Conservation (phyloP, 192 early-diverging fungal genomes). For the Coemansia sp. region DNA sequence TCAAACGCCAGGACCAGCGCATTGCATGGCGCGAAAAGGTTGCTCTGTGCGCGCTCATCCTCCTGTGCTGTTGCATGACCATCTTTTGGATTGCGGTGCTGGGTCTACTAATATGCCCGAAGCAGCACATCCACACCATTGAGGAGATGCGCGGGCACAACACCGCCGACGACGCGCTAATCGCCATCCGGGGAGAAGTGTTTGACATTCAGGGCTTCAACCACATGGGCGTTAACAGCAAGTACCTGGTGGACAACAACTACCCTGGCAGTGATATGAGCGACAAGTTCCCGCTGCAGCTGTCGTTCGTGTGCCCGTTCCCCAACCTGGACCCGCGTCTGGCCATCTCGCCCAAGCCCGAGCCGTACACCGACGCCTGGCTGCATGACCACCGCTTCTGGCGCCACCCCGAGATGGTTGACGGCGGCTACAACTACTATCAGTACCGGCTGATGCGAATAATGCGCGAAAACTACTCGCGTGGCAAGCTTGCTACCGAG, state of each 20-base stretch:
- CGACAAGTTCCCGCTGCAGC: conserved; percentile 66
- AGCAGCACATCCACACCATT: conserved; percentile 67
- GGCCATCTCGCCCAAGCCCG: conserved; percentile 51
- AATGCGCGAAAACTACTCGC: conserved; percentile 60
- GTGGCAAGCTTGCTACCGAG: conserved; percentile 64
- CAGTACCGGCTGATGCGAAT: conserved; percentile 60
- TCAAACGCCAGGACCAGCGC: conserved; percentile 74
- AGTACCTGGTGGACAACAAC: conserved; percentile 48
- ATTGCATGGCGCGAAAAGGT: conserved; percentile 98
- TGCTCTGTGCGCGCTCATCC: conserved; percentile 82
- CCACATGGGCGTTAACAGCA: conserved; percentile 53
- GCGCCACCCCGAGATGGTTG: conserved; percentile 74
- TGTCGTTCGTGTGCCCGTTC: conserved; percentile 59
- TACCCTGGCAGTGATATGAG: conserved; percentile 69
- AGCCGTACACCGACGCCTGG: conserved; percentile 58
- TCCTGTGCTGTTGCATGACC: conserved; percentile 70
- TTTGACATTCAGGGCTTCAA: conserved; percentile 71
- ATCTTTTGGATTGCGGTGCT: conserved; percentile 83
- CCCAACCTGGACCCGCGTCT: conserved; percentile 53
- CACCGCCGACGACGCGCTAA: conserved; percentile 57
- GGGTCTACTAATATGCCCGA: conserved; percentile 70
- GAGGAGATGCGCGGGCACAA: conserved; percentile 61
- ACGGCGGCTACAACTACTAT: conserved; percentile 65
- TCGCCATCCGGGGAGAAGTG: conserved; percentile 76
- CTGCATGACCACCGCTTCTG: conserved; percentile 72